These are phyloP conservation scores for Jatropha multifida DNA, from an alignment of 441 rosid genomes.

Conservation along the genomic window DNA sequence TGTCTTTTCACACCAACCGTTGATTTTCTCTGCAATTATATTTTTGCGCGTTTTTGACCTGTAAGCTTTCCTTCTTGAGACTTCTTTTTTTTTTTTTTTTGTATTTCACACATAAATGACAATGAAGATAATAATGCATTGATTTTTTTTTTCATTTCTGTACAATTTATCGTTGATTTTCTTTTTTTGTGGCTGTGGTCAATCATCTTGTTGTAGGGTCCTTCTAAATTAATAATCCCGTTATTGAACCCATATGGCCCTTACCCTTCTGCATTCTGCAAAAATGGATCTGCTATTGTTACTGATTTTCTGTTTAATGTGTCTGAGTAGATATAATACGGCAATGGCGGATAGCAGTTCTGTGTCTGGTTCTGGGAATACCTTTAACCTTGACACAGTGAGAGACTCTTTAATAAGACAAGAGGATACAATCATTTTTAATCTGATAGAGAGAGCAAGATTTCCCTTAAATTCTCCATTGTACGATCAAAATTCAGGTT, in stretches of 20 bases:
- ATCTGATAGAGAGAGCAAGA: slow-evolving; percentile 71
- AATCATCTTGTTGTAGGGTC: slow-evolving; percentile 3
- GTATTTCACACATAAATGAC: not conserved
- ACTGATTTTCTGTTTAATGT: slow-evolving; percentile 15
- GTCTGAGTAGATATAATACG: slow-evolving; percentile 28
- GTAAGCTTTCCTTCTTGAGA: no score
- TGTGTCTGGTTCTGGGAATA: slow-evolving; percentile 10
- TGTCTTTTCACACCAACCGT: not conserved
- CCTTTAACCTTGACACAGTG: slow-evolving; percentile 48
- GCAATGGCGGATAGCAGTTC: slow-evolving; percentile 30
- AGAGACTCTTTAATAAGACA: slow-evolving; percentile 70
- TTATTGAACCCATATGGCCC: not conserved
- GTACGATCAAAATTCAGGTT: slow-evolving; percentile 33
- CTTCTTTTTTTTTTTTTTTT: not conserved
- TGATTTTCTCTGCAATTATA: slow-evolving; percentile 6
- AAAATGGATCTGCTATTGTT: slow-evolving; percentile 11
- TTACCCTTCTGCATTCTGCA: not conserved
- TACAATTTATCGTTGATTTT: not conserved
- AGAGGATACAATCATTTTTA: slow-evolving; percentile 75
- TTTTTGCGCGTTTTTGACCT: not conserved
- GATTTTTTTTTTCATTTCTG: slow-evolving; percentile 4
- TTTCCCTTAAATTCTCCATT: slow-evolving; percentile 50
- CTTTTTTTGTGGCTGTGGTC: slow-evolving; percentile 10
- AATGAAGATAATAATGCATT: not conserved
- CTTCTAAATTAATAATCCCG: not conserved